Base-by-base conservation (phyloP, 352 stramenopile genomes). In the Stephanocyclus meneghinianus region DNA sequence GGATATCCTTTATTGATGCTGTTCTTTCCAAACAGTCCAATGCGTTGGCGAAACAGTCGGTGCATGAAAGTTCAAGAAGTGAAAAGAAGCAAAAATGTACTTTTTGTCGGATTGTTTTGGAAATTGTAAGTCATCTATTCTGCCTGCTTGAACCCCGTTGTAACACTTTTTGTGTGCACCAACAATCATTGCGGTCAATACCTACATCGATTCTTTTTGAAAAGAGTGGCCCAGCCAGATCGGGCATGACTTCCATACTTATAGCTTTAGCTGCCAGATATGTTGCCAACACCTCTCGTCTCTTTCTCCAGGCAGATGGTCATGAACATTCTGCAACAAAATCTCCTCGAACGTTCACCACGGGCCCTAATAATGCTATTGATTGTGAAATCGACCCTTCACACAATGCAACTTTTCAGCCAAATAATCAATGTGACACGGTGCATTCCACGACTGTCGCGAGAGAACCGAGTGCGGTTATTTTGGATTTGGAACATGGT, bases 401-500 rank as follows among this genome's bases (percentile, higher is more conserved):
- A 29, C 44, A 10, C 37, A 42, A 56, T 32, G 2, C 30, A 26
- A 44, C 18, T 40, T 40, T 40, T 2, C 35, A 40, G 3, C 7
- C 35, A 2, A 40, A 63, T 63, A 66, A 62, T 13, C 13, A 9
- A 71, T 53, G 29, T 7, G 47, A 62, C 11, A 74, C 44, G 56
- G 18, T 16, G 6, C 18, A 48, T 44, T 13, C 30, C 13, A 16
- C 26, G 50, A n/a, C 29, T 64, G 30, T 35, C 16, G 37, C 56
- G 32, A 62, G 37, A 63, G 76, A 79, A 72, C 76, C 76, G 18
- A 30, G 47, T 42, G 65, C 79, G 21, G 65, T 84, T 2, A 64
- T 76, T 40, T 76, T 84, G 40, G 76, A 84, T 76, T 57, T 79
- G 13, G 76, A 84, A 68, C 60, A 79, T 35, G 71, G 76, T 35